phyloP scores from a whole-genome alignment of 2,329 filamentous ascomycete species.

The Aspergillus brunneoviolaceus region DNA sequence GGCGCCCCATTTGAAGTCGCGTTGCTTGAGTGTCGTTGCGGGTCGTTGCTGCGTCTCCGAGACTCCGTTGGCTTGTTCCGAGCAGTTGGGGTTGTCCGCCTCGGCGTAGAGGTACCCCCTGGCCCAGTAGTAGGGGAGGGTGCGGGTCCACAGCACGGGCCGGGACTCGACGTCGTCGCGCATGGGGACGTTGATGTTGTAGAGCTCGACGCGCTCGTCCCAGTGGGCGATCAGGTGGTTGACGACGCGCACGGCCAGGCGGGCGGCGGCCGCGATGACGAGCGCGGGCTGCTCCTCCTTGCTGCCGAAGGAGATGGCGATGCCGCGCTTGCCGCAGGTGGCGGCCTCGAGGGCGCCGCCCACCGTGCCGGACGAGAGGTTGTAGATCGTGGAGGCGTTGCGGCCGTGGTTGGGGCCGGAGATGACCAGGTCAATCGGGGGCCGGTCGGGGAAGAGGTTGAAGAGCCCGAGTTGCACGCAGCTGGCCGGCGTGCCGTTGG shows the following conservation, averaged over 20 bases:
- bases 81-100: slow-evolving; percentile 18
- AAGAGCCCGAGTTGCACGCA: slow-evolving; percentile 76
- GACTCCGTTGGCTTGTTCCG: neutral
- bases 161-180: slow-evolving; percentile 66
- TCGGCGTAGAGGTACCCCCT: slow-evolving; percentile 77
- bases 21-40: slow-evolving; percentile 59
- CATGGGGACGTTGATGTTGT: slow-evolving; percentile 82
- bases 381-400: slow-evolving; percentile 76
- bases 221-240: slow-evolving; percentile 72
- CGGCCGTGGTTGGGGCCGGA: slow-evolving; percentile 76
- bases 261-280: slow-evolving; percentile 71
- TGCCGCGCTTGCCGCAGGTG: slow-evolving; percentile 63
- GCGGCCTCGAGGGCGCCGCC: slow-evolving; percentile 74
- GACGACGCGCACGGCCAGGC: slow-evolving; percentile 70
- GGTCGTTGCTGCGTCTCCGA: no score
- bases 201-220: slow-evolving; percentile 71
- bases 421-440: slow-evolving; percentile 70
- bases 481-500: slow-evolving; percentile 73
- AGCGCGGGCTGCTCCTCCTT: slow-evolving; percentile 68
- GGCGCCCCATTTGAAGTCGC: slow-evolving; percentile 89
- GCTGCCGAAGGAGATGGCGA: slow-evolving; percentile 84
- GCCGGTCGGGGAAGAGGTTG: slow-evolving; percentile 69
- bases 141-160: slow-evolving; percentile 72
- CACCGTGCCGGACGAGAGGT: slow-evolving; percentile 71
- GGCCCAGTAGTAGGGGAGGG: slow-evolving; percentile 85